Evolutionary conservation across 495 filamentous ascomycete genomes (phyloP), one percentile per base, ranked within the genome.

Genomic region (Saxispiralis lemnorum): DNA sequence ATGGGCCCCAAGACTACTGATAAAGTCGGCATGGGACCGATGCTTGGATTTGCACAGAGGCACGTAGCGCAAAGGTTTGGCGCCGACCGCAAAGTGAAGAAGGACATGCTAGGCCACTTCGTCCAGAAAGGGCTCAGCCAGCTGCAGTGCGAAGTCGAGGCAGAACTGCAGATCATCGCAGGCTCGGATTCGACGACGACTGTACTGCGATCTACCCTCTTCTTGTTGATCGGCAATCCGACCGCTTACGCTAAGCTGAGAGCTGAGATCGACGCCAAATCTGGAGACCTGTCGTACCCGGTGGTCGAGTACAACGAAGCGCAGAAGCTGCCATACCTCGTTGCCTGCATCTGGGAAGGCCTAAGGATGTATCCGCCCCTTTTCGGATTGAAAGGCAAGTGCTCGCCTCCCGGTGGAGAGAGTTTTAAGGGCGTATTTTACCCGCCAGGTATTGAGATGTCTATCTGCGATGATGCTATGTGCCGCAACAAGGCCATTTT

Each of bases 381-480:
- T 6, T 49, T 58, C 4, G 45, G 60, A 15, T 49, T 69, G 16
- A 46, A 68, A 20, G 42, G 55, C 1, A 68, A 67, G 39, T 55
- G 58, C 21, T 61, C 67, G 2, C 72, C 72, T 0, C 51, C 59
- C 0, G 60, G 56, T 38, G 75, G 73, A 7, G 70, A 74, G 33
- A 66, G 48, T n/a, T 39, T 75, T 17, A 51, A 61, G 15, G 69
- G 68, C 11, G 47, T 59, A 2, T 69, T 65, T 39, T 48, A 77
- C 0, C 73, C 74, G 0, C 69, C 61, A 1, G 68, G 67, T 20
- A 67, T 64, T 0, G 51, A 62, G 21, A 61, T 76, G 6, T 68
- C 66, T 1, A 59, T 66, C 20, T 60, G 51, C 9, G 54, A 56
- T 12, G 50, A 51, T 38, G 46, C 41, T 2, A 44, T 62, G 41